phyloP scores from a whole-genome alignment of 23 red algal species.

The Chondrus crispus region DNA sequence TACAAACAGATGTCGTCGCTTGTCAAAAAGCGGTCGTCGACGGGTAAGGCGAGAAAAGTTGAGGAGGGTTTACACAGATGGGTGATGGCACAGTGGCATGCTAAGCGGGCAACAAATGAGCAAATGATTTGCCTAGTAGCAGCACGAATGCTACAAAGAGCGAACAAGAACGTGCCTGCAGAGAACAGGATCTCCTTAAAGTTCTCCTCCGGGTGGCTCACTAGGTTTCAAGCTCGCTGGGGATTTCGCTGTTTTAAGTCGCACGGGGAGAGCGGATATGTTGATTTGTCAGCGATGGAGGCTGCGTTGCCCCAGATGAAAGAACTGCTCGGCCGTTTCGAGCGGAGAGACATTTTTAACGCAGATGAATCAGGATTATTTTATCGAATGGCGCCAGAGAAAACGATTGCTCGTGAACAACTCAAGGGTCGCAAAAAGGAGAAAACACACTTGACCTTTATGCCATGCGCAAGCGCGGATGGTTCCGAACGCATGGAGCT shows the following conservation, averaged over 20 bases:
- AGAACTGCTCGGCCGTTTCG: neutral
- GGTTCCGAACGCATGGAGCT: neutral
- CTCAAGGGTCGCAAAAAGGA: neutral
- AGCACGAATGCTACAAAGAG: too few relatives aligned
- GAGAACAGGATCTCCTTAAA: neutral
- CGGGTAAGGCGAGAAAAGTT: too few relatives aligned
- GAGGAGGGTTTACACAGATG: too few relatives aligned
- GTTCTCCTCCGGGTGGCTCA: neutral
- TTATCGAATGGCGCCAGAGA: neutral
- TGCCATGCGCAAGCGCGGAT: neutral
- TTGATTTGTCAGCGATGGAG: neutral
- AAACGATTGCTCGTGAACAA: neutral
- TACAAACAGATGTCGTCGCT: too few relatives aligned
- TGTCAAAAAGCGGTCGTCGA: too few relatives aligned
- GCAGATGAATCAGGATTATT: neutral
- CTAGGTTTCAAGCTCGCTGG: neutral
- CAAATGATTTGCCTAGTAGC: too few relatives aligned
- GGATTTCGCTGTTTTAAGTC: neutral
- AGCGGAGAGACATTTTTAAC: neutral
- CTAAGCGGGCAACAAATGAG: too few relatives aligned
- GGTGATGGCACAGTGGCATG: too few relatives aligned
- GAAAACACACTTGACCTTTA: neutral
- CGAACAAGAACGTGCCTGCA: too few relatives aligned
- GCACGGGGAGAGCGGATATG: neutral
- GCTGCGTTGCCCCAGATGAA: neutral